Conservation (phyloP, 352 stramenopile species). For the Lagenidium sp. region DNA sequence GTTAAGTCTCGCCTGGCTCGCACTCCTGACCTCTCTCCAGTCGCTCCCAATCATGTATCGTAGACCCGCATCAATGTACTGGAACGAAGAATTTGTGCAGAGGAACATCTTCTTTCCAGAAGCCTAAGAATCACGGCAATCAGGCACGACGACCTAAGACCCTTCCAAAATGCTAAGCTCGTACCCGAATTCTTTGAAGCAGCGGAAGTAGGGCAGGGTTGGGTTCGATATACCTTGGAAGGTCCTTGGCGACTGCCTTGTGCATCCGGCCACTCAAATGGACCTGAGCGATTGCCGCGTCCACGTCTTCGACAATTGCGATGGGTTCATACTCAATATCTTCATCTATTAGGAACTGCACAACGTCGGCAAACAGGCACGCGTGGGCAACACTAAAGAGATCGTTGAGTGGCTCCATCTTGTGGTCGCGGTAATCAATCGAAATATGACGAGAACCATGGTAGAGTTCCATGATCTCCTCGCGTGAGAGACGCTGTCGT, state of each 20-base stretch:
- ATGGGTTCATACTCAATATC: constrained; percentile 87
- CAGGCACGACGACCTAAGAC: not conserved
- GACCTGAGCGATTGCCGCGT: constrained; percentile 80
- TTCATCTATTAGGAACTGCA: constrained; percentile 89
- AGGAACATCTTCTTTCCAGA: constrained; percentile 90
- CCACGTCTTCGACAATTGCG: constrained; percentile 85
- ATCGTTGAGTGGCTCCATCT: constrained; percentile 92
- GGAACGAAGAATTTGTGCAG: constrained; percentile 91
- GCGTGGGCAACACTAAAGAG: constrained; percentile 91
- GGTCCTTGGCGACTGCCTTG: constrained; percentile 75
- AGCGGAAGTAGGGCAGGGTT: constrained; percentile 80
- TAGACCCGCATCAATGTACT: constrained; percentile 90
- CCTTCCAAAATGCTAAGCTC: not conserved
- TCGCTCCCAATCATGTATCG: constrained; percentile 88
- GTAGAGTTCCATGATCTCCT: constrained; percentile 86
- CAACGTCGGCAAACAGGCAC: constrained; percentile 90
- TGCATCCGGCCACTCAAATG: constrained; percentile 92
- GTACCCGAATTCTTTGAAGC: constrained; percentile 61
- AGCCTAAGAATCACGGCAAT: constrained; percentile 20
- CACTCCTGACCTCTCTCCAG: constrained; percentile 72
- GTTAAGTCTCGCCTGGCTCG: no score
- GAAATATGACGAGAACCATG: constrained; percentile 82
- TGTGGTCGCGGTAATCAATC: constrained; percentile 65
- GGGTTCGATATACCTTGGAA: constrained; percentile 84
- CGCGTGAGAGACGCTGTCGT: constrained; percentile 67